Conservation (phyloP, 306 rosid genomes). For the Prunus dulcis region DNA sequence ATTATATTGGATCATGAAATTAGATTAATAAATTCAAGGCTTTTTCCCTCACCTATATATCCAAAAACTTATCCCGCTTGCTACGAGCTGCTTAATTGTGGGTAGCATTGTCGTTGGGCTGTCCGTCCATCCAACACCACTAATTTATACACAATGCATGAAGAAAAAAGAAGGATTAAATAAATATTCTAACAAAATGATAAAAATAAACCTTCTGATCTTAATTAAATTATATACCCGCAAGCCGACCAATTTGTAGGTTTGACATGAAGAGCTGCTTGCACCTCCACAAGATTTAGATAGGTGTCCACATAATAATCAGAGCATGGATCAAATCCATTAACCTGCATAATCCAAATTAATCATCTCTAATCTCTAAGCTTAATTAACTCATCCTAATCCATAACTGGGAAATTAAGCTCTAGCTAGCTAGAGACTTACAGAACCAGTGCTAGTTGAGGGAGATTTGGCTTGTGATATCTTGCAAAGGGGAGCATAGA, state of each 20-base stretch:
- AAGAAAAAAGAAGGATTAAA: background rate
- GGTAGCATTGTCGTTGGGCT: conserved; percentile 23
- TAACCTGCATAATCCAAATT: conserved; percentile 20
- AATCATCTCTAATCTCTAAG: background rate
- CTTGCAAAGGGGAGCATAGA: conserved; percentile 46
- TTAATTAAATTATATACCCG: conserved; percentile 31
- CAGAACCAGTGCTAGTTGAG: conserved; percentile 12
- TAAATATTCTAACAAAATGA: too few species aligned
- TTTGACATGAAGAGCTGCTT: conserved; percentile 51
- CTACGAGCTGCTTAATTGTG: conserved; percentile 13
- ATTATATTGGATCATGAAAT: background rate
- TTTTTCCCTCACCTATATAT: conserved; percentile 22
- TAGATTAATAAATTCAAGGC: background rate
- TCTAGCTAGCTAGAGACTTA: conserved; percentile 23
- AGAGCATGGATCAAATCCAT: conserved; percentile 52
- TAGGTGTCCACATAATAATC: conserved; percentile 33
- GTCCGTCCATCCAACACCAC: conserved; percentile 30
- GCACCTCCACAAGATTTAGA: conserved; percentile 53
- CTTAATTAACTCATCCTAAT: background rate
- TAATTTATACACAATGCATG: conserved; percentile 9
- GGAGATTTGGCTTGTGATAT: conserved; percentile 20
- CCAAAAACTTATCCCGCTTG: conserved; percentile 20
- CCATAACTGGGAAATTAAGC: background rate
- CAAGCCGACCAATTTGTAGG: conserved; percentile 41
- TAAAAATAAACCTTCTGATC: too few species aligned